phyloP scores from a whole-genome alignment of 805 yeast species.

The Cyberlindnera subsufficiens region DNA sequence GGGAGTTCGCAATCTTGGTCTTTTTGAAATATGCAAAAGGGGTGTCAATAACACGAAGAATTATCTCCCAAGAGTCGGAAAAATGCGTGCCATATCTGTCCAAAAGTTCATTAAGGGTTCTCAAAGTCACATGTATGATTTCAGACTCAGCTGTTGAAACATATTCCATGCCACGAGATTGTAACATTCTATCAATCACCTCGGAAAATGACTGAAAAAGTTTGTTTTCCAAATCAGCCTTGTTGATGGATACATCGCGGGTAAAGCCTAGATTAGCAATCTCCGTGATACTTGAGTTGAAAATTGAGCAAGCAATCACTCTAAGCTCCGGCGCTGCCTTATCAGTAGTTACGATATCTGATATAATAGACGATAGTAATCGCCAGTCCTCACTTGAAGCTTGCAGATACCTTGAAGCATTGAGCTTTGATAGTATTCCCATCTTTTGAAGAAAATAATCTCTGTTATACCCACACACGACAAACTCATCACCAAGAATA shows the following conservation, averaged over 20 bases:
- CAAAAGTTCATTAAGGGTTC: slow-evolving; percentile 63
- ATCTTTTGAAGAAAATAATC: slow-evolving; percentile 50
- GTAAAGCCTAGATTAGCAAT: slow-evolving; percentile 20
- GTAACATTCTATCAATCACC: slow-evolving; percentile 37
- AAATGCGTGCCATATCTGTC: slow-evolving; percentile 69
- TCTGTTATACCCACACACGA: slow-evolving; percentile 46
- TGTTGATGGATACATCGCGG: neutral
- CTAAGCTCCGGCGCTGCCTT: slow-evolving; percentile 38
- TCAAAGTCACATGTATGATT: slow-evolving; percentile 54
- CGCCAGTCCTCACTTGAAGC: slow-evolving; percentile 43
- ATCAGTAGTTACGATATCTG: slow-evolving; percentile 39
- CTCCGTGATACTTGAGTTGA: slow-evolving; percentile 42
- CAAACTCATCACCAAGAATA: slow-evolving; percentile 16
- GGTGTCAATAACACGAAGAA: slow-evolving; percentile 52
- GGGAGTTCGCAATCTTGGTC: slow-evolving; percentile 17
- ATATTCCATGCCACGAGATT: slow-evolving; percentile 22
- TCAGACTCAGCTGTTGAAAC: slow-evolving; percentile 58
- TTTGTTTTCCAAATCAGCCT: slow-evolving; percentile 35
- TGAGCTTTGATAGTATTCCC: slow-evolving; percentile 44
- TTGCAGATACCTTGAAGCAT: slow-evolving; percentile 43
- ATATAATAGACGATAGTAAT: slow-evolving; percentile 39
- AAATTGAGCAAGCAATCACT: slow-evolving; percentile 41
- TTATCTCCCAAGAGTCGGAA: slow-evolving; percentile 64
- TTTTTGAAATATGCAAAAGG: slow-evolving; percentile 44
- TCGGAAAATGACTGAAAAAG: slow-evolving; percentile 43